phyloP scores from a whole-genome alignment of 495 filamentous ascomycete genomes.

The Penicillium atrosanguineum region DNA sequence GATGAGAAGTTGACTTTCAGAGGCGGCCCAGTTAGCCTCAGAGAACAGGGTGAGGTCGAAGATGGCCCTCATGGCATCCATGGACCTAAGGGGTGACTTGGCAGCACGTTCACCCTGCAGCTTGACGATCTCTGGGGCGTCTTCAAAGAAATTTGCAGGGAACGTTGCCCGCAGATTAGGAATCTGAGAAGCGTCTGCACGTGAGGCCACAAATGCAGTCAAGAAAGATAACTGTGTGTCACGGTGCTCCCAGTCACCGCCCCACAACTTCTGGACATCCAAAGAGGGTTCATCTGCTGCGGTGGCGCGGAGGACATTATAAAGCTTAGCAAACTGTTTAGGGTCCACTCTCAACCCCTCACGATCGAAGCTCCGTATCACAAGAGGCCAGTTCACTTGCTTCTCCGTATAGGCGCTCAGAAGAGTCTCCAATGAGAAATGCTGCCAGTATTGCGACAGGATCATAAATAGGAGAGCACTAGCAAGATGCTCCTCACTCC shows the following conservation, averaged over 20 bases:
- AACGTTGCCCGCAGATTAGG: conserved; percentile 78
- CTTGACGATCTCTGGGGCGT: conserved; percentile 66
- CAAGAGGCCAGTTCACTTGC: conserved; percentile 74
- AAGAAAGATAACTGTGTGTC: conserved; percentile 89
- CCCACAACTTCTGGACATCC: conserved; percentile 86
- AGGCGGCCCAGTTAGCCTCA: conserved; percentile 59
- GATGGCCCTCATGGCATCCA: conserved; percentile 78
- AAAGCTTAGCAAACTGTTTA: conserved; percentile 76
- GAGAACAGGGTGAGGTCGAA: conserved; percentile 74
- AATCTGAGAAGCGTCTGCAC: conserved; percentile 78
- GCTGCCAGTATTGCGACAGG: conserved; percentile 59
- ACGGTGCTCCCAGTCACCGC: conserved; percentile 80
- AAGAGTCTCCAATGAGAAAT: conserved; percentile 72
- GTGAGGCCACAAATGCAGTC: conserved; percentile 72
- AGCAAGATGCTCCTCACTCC: conserved; percentile 80
- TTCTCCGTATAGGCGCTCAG: conserved; percentile 60
- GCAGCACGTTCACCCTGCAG: conserved; percentile 69
- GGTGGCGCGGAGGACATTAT: conserved; percentile 68
- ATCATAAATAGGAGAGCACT: conserved; percentile 81
- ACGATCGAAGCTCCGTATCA: conserved; percentile 81
- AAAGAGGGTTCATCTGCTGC: conserved; percentile 59
- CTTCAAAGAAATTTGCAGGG: conserved; percentile 69
- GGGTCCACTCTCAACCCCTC: conserved; percentile 70
- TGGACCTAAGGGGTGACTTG: conserved; percentile 84
- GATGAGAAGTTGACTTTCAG: conserved; percentile 62